These are phyloP conservation scores for Coemansia sp. DNA, from an alignment of 192 early-diverging fungal species.

Conservation along the genomic window DNA sequence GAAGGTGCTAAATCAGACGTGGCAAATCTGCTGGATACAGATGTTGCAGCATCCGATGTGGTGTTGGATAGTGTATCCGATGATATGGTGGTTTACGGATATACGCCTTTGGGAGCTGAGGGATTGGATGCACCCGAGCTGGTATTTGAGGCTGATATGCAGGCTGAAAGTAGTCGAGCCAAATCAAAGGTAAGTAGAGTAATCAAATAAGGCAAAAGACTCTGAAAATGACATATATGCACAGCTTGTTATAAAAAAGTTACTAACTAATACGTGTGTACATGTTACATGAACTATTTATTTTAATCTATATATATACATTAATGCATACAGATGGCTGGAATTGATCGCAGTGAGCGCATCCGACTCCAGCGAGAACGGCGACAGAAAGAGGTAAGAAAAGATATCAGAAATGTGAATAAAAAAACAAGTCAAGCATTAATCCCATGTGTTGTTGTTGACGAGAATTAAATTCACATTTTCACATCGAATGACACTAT, in stretches of 20 bases:
- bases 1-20: background rate
- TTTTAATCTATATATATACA: no score
- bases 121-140: constrained; percentile 21
- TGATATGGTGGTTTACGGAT: constrained; percentile 20
- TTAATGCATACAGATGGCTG: constrained; percentile 4
- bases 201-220: no score
- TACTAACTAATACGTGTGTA: no score
- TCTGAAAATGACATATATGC: no score
- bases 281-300: no score
- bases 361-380: constrained; percentile 23
- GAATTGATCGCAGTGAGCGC: constrained; percentile 35
- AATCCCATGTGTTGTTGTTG: background rate
- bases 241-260: no score
- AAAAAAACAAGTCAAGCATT: background rate
- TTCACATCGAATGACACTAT: background rate
- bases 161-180: background rate
- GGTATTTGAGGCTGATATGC: constrained; percentile 36
- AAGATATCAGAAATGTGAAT: background rate
- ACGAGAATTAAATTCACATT: background rate
- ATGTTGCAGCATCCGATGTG: background rate
- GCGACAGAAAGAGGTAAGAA: constrained; percentile 26
- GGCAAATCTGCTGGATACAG: background rate
- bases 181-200: constrained; percentile 10
- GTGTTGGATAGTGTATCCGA: constrained; percentile 1
- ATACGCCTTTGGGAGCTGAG: constrained; percentile 9